phyloP scores from a whole-genome alignment of 495 filamentous ascomycete genomes.

The Aspergillus carlsbadensis region DNA sequence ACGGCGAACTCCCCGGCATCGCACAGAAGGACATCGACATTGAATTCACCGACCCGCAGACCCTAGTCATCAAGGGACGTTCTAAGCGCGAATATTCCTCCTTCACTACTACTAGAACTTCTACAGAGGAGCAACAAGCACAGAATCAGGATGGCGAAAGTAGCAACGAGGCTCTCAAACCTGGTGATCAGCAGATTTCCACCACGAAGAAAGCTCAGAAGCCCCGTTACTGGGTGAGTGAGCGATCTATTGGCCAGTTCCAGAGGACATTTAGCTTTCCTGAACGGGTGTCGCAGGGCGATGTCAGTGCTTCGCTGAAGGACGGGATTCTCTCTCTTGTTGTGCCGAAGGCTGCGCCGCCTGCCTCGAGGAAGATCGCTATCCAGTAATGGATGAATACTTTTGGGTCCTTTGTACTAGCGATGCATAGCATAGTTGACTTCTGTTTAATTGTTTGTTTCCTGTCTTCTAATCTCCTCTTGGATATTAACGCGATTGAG shows the following conservation, averaged over 20 bases:
- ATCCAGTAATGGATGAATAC: conserved; percentile 51
- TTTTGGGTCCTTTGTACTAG: too few species aligned
- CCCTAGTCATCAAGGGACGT: conserved; percentile 71
- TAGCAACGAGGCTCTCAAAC: conserved; percentile 1
- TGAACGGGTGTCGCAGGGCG: conserved; percentile 69
- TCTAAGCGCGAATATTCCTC: conserved; percentile 44
- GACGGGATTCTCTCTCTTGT: conserved; percentile 72
- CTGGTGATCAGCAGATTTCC: conserved; percentile 10
- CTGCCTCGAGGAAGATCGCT: conserved; percentile 52
- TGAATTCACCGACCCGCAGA: conserved; percentile 81
- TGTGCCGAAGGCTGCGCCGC: conserved; percentile 73
- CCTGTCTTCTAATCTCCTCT: too few species aligned
- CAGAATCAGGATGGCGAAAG: conserved; percentile 16
- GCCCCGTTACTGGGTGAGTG: conserved; percentile 75
- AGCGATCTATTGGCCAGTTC: conserved; percentile 83
- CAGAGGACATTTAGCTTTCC: conserved; percentile 80
- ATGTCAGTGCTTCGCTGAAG: conserved; percentile 72
- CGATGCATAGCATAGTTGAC: too few species aligned
- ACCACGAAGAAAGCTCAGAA: conserved; percentile 24
- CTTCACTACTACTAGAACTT: too few species aligned
- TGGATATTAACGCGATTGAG: too few species aligned
- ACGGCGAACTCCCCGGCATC: conserved; percentile 86
- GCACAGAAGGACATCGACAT: conserved; percentile 76
- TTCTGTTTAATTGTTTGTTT: too few species aligned
- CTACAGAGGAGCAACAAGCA: neutral